Evolutionary conservation across 768 basidiomycete species (phyloP), one percentile per base, ranked within the genome.

Genomic region (Pleurotus giganteus): DNA sequence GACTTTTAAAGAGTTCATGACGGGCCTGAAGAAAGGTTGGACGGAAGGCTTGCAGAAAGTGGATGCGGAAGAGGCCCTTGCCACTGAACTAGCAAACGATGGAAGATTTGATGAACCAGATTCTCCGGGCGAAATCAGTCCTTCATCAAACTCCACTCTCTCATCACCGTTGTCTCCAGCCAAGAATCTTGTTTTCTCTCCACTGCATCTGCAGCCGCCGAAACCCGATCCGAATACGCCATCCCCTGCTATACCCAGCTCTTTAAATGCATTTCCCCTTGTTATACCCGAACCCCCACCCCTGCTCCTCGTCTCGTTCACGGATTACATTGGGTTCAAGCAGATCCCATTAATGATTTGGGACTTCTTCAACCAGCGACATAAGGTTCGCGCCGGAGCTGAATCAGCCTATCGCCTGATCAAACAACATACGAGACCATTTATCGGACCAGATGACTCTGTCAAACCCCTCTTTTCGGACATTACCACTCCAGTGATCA

Each of bases 1-100:
- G 31, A 89, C 92, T 0, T 80, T 96, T 71, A 99, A 98, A 73
- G 97, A 99, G 72, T 98, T 91, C 68, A 83, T 98, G 83, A 79
- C 85, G 53, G 97, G 96, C 2, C 66, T 98, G 37, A 83, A 80
- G 65, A 77, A 81, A 52, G 97, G 97, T 2, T 99, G 91, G 90
- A 83, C 86, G 17, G 85, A 85, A 26, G 76, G 83, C 1, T 68
- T 92, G 28, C 79, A 86, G 44, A 79, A 81, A 47, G 72, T 87
- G 51, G 89, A 91, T 65, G 71, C 74, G 31, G 92, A 95, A 55
- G 87, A 92, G 51, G 68, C 72, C 31, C 73, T 94, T n/a, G 76
- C 89, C 0, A 77, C 74, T 53, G 77, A 81, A 58, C 69, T 94
- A 44, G 85, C 85, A 61, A 73, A 76, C 24, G 93, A 97, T 66